phyloP scores from a whole-genome alignment of 1,284 basidiomycete genomes.

The Stereum hirsutum region DNA sequence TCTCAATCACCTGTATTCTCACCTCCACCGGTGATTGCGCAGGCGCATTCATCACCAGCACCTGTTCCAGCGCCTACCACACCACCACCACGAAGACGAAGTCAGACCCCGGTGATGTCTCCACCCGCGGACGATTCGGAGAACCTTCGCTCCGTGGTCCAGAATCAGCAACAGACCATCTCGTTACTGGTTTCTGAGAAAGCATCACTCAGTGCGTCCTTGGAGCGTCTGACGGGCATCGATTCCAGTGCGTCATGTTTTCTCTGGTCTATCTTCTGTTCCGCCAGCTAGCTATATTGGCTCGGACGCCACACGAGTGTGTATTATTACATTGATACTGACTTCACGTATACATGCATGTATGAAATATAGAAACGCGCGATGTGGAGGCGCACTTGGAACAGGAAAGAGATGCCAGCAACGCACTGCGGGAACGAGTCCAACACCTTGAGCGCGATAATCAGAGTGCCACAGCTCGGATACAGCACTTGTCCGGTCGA shows the following conservation, averaged over 20 bases:
- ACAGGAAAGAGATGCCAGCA: constrained; percentile 30
- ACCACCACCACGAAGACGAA: constrained; percentile 5
- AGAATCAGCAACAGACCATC: constrained; percentile 58
- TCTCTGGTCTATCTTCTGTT: too few species aligned
- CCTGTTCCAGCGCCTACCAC: constrained; percentile 11
- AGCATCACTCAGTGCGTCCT: constrained; percentile 41
- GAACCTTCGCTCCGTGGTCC: constrained; percentile 21
- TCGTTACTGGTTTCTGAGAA: constrained; percentile 64
- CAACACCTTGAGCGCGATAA: constrained; percentile 30
- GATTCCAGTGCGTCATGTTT: constrained; percentile 22
- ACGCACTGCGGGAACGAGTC: constrained; percentile 31
- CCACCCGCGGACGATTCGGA: constrained; percentile 14
- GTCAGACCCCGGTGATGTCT: background rate
- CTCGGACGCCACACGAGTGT: too few species aligned
- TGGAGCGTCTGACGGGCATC: constrained; percentile 31
- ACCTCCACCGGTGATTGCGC: constrained; percentile 12
- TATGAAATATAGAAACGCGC: constrained; percentile 34
- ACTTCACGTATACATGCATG: background rate
- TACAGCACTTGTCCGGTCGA: constrained; percentile 32
- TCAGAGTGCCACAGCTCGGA: constrained; percentile 20
- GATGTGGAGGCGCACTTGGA: constrained; percentile 33
- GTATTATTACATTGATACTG: background rate
- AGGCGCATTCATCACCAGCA: constrained; percentile 11
- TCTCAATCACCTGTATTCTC: constrained; percentile 1
- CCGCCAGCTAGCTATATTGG: too few species aligned